Base-by-base conservation (phyloP, 306 rosid genomes). In the Comarum palustre region DNA sequence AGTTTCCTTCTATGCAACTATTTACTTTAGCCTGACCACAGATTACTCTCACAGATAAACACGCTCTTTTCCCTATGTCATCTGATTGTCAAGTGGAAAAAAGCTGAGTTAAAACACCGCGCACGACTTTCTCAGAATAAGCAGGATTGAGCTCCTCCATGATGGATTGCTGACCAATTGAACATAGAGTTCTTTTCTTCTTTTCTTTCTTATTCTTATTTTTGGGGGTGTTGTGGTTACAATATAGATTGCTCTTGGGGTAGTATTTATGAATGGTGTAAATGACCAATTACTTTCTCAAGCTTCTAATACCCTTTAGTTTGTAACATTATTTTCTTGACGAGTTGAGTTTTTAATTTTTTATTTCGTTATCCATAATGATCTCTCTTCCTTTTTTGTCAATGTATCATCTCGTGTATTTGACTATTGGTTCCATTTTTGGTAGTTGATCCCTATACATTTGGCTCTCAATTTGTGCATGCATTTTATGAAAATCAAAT, bases 41-140 rank as follows among this genome's bases (percentile, higher is more conserved):
- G 29, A 25, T 82, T 68, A 70, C 34, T 66, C 64, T 78, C 62
- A 84, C 95, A 94, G 99, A 75, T 94, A 81, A 91, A 91, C 79
- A 91, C 97, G 3, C 99, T 94, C 47, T 82, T 94, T 48, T 88
- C 96, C 66, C 71, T 94, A 38, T 89, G 97, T 80, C 84, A 83
- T 87, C 75, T 82, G 81, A 90, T 94, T 78, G 96, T 91, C 74
- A 83, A 79, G 85, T 94, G 99, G 99, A 94, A 94, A 82, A 91
- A 75, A 84, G 97, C 99, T 15, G 95, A 94, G 83, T 93, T 94
- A 29, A 85, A 90, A 88, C 91, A 94, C 47, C 96, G 95, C 32
- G 95, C 97, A 24, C 88, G 95, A 67, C 75, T 84, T 73, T 79
- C 92, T 57, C 88, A 85, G 47, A 84, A 70, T 66, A 93, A 93